A percentile compares a stretch with the other conserved stretches of the same genome.
These are phyloP conservation scores for Pichia rugopelliculosa DNA, from an alignment of 805 yeast genomes.

Conservation along the genomic window DNA sequence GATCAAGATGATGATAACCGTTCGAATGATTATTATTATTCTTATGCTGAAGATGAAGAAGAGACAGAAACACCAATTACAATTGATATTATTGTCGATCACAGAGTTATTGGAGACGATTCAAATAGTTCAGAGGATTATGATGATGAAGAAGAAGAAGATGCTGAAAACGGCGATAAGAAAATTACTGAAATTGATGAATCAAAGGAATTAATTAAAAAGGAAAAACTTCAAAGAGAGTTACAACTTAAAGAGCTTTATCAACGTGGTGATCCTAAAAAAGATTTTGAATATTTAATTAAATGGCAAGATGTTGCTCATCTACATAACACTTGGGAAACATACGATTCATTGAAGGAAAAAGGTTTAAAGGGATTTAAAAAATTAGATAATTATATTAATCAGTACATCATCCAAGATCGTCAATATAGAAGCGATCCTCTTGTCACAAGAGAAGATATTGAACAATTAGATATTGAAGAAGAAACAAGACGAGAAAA, in stretches of 20 bases:
- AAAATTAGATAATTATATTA: constrained; percentile 83
- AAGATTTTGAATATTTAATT: constrained; percentile 51
- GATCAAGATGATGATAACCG: constrained; percentile 20
- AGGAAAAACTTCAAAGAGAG: constrained; percentile 23
- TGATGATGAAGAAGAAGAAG: constrained; percentile 1
- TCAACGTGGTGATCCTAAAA: constrained; percentile 41
- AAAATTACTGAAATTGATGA: background rate
- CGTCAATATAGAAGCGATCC: constrained; percentile 75
- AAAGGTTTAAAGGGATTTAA: constrained; percentile 62
- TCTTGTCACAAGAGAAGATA: constrained; percentile 77
- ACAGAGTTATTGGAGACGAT: constrained; percentile 35
- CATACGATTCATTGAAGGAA: constrained; percentile 43
- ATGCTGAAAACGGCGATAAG: background rate
- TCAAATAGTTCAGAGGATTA: constrained; percentile 10
- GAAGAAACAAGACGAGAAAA: constrained; percentile 79
- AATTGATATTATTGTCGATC: constrained; percentile 44
- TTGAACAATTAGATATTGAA: constrained; percentile 90
- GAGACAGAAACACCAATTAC: constrained; percentile 16
- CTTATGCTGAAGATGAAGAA: constrained; percentile 13
- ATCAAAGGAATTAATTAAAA: constrained; percentile 26
- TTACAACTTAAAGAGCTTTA: constrained; percentile 17
- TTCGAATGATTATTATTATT: constrained; percentile 16
- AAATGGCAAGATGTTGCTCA: constrained; percentile 90
- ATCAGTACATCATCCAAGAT: constrained; percentile 65
- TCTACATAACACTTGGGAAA: constrained; percentile 92